phyloP scores from a whole-genome alignment of 192 early-diverging fungal species.

The Rhizophagus prolifer region DNA sequence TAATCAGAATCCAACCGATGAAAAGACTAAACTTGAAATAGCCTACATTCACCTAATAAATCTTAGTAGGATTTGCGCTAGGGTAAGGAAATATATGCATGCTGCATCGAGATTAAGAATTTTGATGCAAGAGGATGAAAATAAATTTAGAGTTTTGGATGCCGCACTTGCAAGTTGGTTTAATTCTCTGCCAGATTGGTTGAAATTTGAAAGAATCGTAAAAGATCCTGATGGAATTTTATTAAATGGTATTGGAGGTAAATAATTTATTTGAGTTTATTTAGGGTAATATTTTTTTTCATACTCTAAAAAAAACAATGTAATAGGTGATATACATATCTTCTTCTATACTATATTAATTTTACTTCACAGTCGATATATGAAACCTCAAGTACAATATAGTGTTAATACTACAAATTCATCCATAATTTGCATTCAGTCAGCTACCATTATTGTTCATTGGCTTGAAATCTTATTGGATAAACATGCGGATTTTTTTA shows the following conservation, averaged over 20 bases:
- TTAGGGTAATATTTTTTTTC: too few relatives aligned
- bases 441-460: constrained; percentile 8
- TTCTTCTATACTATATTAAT: constrained; percentile 19
- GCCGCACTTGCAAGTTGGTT: constrained; percentile 13
- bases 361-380: constrained; percentile 19
- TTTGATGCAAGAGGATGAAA: constrained; percentile 23
- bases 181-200: constrained; percentile 4
- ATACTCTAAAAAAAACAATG: neutral
- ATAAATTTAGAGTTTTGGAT: constrained; percentile 27
- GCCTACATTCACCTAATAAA: constrained; percentile 11
- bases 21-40: constrained; percentile 18
- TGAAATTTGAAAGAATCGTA: neutral
- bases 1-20: neutral
- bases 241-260: constrained; percentile 28
- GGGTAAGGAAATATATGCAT: constrained; percentile 22
- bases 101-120: constrained; percentile 8
- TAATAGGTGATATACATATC: constrained; percentile 19
- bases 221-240: constrained; percentile 20
- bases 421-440: constrained; percentile 8
- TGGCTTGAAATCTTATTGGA: constrained; percentile 5
- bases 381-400: neutral
- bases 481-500: constrained; percentile 16
- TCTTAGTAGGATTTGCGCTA: constrained; percentile 18
- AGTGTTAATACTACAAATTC: constrained; percentile 10
- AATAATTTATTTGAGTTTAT: neutral